phyloP scores from a whole-genome alignment of 805 yeast species.

The Debaryomyces prosopidis region DNA sequence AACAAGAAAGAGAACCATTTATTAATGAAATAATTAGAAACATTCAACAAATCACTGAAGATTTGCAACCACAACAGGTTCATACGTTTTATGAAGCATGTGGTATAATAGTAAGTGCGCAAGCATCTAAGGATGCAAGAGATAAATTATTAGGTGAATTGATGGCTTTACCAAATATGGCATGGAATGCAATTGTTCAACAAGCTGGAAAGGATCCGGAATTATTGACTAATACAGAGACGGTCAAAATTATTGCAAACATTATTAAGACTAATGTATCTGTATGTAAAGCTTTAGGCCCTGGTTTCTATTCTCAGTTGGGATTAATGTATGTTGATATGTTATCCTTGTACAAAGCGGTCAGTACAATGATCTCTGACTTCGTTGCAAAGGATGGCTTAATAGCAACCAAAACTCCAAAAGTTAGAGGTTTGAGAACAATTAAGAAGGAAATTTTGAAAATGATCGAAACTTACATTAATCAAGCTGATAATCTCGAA shows the following conservation, averaged over 20 bases:
- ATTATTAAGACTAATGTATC: conserved; percentile 94
- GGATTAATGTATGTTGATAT: conserved; percentile 84
- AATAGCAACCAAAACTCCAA: conserved; percentile 91
- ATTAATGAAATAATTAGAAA: conserved; percentile 84
- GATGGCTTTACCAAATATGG: conserved; percentile 90
- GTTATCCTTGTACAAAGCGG: conserved; percentile 87
- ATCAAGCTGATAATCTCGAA: conserved; percentile 82
- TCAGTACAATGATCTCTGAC: conserved; percentile 79
- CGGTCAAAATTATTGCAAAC: conserved; percentile 90
- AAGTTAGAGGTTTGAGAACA: conserved; percentile 92
- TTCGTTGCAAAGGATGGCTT: conserved; percentile 78
- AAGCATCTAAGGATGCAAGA: conserved; percentile 65
- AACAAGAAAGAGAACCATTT: conserved; percentile 85
- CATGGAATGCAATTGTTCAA: conserved; percentile 88
- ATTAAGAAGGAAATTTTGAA: conserved; percentile 92
- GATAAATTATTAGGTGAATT: conserved; percentile 72
- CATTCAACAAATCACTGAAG: conserved; percentile 84
- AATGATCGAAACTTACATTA: conserved; percentile 83
- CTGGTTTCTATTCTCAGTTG: conserved; percentile 85
- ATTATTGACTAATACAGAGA: conserved; percentile 73
- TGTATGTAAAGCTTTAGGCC: conserved; percentile 91
- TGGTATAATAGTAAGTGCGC: conserved; percentile 90
- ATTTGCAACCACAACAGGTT: conserved; percentile 94
- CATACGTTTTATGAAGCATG: conserved; percentile 98
- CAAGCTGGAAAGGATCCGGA: conserved; percentile 84